Percentiles rank a stretch among this genome's conserved stretches.
Conservation (phyloP, 306 rosid species). For the Sesbania bispinosa region DNA sequence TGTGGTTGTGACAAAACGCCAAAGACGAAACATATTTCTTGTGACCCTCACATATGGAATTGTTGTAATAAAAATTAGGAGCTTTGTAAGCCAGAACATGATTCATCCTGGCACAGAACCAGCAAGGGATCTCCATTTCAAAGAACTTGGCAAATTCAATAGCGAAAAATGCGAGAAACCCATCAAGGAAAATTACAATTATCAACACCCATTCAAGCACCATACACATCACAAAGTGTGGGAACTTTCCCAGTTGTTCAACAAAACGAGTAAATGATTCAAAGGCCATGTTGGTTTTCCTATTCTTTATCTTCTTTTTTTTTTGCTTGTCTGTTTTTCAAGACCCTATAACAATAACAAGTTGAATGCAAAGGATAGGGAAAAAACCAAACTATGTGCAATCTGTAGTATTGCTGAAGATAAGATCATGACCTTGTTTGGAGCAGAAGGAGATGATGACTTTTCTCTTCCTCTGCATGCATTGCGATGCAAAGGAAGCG, state of each 20-base stretch:
- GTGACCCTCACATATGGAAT: conserved; percentile 69
- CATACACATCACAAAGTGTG: conserved; percentile 60
- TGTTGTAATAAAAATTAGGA: conserved; percentile 64
- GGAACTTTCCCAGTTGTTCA: conserved; percentile 51
- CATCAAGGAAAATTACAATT: conserved; percentile 57
- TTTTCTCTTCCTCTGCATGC: conserved; percentile 26
- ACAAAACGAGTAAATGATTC: conserved; percentile 43
- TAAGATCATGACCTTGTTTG: conserved; percentile 60
- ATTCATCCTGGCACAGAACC: conserved; percentile 72
- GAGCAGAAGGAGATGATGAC: conserved; percentile 50
- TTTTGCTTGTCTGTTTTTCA: neutral
- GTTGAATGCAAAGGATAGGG: conserved; percentile 5
- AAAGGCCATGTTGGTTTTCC: conserved; percentile 29
- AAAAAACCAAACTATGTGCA: neutral
- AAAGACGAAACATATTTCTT: conserved; percentile 70
- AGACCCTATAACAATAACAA: neutral
- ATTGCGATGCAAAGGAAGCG: conserved; percentile 5
- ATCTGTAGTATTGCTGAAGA: conserved; percentile 1
- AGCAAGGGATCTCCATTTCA: conserved; percentile 60
- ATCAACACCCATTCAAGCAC: conserved; percentile 75
- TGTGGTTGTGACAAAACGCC: conserved; percentile 78
- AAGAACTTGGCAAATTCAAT: conserved; percentile 67
- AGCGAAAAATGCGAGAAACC: conserved; percentile 59
- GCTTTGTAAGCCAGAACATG: conserved; percentile 45
- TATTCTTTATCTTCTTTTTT: neutral